phyloP scores from a whole-genome alignment of 1,284 basidiomycete genomes.

The Spongispora temasekensis region DNA sequence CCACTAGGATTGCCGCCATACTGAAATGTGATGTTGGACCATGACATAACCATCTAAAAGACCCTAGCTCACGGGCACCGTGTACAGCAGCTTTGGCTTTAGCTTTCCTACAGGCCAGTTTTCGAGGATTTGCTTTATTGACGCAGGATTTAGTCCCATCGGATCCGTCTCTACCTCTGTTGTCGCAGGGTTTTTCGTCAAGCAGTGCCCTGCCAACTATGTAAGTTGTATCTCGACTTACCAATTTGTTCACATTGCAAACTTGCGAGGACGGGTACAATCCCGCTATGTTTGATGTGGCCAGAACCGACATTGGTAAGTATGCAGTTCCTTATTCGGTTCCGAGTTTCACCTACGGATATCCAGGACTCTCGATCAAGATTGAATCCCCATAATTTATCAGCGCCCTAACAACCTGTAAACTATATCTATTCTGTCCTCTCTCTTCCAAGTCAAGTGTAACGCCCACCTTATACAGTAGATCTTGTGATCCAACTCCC shows the following conservation, averaged over 20 bases:
- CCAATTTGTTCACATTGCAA: constrained; percentile 63
- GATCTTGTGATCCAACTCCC: constrained; percentile 4
- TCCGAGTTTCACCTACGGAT: neutral
- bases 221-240: constrained; percentile 28
- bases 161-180: constrained; percentile 77
- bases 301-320: neutral
- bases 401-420: constrained; percentile 3
- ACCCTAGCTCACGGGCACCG: constrained; percentile 57
- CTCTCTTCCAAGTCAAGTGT: neutral
- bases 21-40: constrained; percentile 35
- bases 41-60: neutral
- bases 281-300: constrained; percentile 42
- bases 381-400: neutral
- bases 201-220: neutral
- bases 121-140: constrained; percentile 64
- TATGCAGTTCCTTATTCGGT: neutral
- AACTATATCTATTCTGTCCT: neutral
- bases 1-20: constrained; percentile 82
- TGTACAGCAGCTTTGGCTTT: constrained; percentile 82
- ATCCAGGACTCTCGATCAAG: constrained; percentile 1
- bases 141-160: constrained; percentile 65
- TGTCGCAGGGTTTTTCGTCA: constrained; percentile 1
- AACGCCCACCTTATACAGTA: constrained; percentile 1
- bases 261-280: constrained; percentile 59
- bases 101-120: constrained; percentile 72